A percentile compares a stretch with the other conserved stretches of the same genome.
These are phyloP conservation scores for Boletus coccyginus DNA, from an alignment of 768 basidiomycete genomes.

Conservation along the genomic window DNA sequence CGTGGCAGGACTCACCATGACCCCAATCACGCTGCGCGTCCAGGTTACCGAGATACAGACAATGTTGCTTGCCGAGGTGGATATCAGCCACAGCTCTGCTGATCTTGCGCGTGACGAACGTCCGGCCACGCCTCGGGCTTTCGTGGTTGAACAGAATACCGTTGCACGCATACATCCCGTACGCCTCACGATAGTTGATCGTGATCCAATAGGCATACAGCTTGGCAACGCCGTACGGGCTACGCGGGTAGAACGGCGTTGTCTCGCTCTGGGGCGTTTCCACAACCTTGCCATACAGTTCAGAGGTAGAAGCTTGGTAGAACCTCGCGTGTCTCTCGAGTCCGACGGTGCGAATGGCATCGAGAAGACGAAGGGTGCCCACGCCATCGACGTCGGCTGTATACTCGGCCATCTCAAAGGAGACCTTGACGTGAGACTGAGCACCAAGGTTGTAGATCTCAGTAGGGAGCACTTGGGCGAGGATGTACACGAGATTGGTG, in stretches of 20 bases:
- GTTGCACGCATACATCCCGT: conserved; percentile 95
- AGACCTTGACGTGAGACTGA: conserved; percentile 98
- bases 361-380: conserved; percentile 92
- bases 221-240: conserved; percentile 95
- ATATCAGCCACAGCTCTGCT: conserved; percentile 92
- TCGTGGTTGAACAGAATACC: conserved; percentile 99
- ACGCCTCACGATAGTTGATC: conserved; percentile 91
- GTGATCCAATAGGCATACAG: conserved; percentile 90
- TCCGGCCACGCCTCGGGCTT: conserved; percentile 90
- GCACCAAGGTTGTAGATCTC: conserved; percentile 99
- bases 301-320: conserved; percentile 97
- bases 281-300: conserved; percentile 95
- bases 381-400: conserved; percentile 96
- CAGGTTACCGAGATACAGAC: conserved; percentile 91
- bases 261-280: conserved; percentile 95
- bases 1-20: conserved; percentile 59
- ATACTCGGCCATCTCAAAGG: conserved; percentile 99
- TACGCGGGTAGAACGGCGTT: conserved; percentile 98
- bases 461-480: conserved; percentile 90
- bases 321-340: conserved; percentile 91
- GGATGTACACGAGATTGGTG: conserved; percentile 95
- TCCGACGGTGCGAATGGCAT: conserved; percentile 94
- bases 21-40: conserved; percentile 98
- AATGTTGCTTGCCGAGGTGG: conserved; percentile 80
- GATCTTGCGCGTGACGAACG: conserved; percentile 96